Conservation (phyloP, 1,139 yeast species). For the Lodderomyces orthopsilosis region DNA sequence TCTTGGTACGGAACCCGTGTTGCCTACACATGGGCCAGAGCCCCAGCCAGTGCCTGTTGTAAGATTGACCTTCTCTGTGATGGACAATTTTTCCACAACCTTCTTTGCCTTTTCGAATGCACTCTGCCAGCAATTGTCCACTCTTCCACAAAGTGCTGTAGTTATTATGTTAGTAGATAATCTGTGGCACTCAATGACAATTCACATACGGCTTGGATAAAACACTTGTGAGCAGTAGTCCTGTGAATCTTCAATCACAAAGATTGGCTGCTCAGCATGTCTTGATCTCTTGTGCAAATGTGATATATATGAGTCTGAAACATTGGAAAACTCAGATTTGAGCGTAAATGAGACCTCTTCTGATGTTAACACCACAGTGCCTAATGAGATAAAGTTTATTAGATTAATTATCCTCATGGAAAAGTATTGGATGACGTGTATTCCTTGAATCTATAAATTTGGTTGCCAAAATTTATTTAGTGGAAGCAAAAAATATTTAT, state of each 20-base stretch:
- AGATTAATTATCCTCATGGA: neutral
- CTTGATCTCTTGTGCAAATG: constrained; percentile 27
- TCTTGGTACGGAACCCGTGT: constrained; percentile 58
- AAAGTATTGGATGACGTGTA: neutral
- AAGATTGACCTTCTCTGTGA: constrained; percentile 57
- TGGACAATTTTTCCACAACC: constrained; percentile 51
- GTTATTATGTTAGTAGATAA: neutral
- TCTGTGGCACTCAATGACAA: neutral
- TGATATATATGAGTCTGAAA: neutral
- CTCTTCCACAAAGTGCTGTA: constrained; percentile 41
- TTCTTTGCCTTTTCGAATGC: constrained; percentile 57
- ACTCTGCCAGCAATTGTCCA: constrained; percentile 50
- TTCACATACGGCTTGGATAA: constrained; percentile 38
- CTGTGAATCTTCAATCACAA: constrained; percentile 26
- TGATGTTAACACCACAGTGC: neutral
- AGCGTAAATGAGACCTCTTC: constrained; percentile 1
- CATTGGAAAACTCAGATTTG: constrained; percentile 3
- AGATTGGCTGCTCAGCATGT: constrained; percentile 35
- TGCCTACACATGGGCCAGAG: constrained; percentile 63
- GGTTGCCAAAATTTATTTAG: constrained; percentile 6
- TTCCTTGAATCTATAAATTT: neutral
- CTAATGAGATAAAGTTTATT: neutral
- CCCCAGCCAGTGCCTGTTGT: constrained; percentile 71
- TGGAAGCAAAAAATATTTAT: neutral
- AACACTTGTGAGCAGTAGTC: constrained; percentile 29